Evolutionary conservation across 108 stramenopile genomes (phyloP).

Genomic region (Skeletonema menzelii): DNA sequence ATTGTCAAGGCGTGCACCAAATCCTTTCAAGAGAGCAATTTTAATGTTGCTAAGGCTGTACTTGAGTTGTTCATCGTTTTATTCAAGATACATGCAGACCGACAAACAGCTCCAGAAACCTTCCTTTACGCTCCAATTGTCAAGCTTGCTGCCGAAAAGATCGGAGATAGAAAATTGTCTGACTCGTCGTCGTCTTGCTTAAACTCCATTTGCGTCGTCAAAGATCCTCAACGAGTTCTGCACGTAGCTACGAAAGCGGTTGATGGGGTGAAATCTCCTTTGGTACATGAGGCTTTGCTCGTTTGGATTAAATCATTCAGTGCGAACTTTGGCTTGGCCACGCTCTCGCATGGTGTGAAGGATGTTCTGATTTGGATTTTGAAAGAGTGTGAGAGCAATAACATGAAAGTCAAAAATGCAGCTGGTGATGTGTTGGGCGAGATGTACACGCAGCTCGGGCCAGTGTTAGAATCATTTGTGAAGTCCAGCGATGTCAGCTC

Average conservation of each 20-base stretch:
- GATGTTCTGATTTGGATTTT: conserved; percentile 57
- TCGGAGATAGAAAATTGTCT: conserved; percentile 79
- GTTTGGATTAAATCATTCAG: conserved; percentile 58
- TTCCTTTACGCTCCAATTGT: conserved; percentile 53
- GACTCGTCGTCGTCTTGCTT: conserved; percentile 51
- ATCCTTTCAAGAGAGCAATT: conserved; percentile 82
- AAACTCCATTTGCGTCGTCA: conserved; percentile 55
- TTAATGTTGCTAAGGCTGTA: conserved; percentile 72
- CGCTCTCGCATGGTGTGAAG: conserved; percentile 49
- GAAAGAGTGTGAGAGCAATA: conserved; percentile 56
- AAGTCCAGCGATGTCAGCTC: conserved; percentile 40
- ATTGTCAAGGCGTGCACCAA: conserved; percentile 69
- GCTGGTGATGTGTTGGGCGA: conserved; percentile 59
- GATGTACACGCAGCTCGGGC: conserved; percentile 76
- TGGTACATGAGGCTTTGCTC: conserved; percentile 72
- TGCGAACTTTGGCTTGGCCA: conserved; percentile 68
- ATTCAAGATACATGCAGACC: conserved; percentile 45
- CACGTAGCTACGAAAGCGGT: conserved; percentile 26
- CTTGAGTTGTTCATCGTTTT: conserved; percentile 62
- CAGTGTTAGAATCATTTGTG: conserved; percentile 58
- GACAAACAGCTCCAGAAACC: conserved; percentile 26
- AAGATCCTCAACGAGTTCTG: conserved; percentile 52
- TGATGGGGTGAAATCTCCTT: conserved; percentile 66
- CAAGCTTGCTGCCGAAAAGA: conserved; percentile 63
- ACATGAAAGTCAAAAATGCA: conserved; percentile 77